Base-by-base conservation (phyloP, 148 eudicot genomes). In the Pouteria glomerata region DNA sequence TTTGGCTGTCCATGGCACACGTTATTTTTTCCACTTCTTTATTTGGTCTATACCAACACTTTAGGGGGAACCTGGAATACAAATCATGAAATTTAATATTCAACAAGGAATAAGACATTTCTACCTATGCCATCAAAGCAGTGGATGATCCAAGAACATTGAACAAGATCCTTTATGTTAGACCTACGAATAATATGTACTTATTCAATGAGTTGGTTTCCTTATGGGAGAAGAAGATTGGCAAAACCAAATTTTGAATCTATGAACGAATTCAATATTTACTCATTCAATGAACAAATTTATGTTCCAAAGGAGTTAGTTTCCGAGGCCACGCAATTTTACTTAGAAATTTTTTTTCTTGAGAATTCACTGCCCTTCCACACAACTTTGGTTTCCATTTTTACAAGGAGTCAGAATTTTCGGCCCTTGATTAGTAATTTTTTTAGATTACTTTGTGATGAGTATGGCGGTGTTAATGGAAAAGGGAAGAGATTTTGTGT, bases 341-440 rank as follows among this genome's bases (percentile, higher is more conserved):
- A 86, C 68, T 76, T 95, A 63, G 94, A 91, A 57, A 81, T 95
- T 14, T 66, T 95, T 6, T 91, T 95, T 47, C 78, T 95, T 5
- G 99, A 95, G 76, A 95, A 95, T 63, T 91, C 97, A 0, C 42
- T 78, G 35, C 94, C 94, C 14, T 76, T 95, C 51, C 97, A 95
- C 56, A 83, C 74, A 73, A 87, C 94, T 23, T 62, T 91, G 62
- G 82, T 84, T 48, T 88, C 97, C 4, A 87, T 58, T 48, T 73
- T 95, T 19, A 86, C 88, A 0, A 95, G 87, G 70, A 78, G 65
- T 55, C 59, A 79, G 45, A 82, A 80, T 24, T 83, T 63, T 73
- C 78, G 79, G 56, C 53, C 66, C 10, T 52, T 84, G 71, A 85
- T 95, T 78, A 62, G 82, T 16, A 69, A 72, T 39, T 86, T 89